Conservation (phyloP, 2,329 filamentous ascomycete genomes). For the Chaetomium strumarium region DNA sequence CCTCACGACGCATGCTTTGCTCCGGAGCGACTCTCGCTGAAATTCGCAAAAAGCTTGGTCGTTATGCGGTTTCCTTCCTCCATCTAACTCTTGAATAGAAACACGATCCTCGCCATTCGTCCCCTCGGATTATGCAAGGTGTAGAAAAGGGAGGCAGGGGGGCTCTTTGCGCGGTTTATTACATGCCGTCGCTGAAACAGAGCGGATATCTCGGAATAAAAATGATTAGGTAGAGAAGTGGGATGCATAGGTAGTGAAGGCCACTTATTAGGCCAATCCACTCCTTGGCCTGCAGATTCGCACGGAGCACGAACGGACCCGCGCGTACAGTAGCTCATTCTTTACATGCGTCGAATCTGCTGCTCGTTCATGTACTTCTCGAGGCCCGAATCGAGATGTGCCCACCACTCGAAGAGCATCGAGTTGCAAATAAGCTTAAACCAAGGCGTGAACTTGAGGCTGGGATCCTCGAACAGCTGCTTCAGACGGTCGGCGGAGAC, state of each 20-base stretch:
- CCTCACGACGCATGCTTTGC: constrained; percentile 1
- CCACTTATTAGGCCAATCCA: too few relatives aligned
- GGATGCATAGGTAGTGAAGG: background rate
- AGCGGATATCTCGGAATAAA: constrained; percentile 24
- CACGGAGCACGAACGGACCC: background rate
- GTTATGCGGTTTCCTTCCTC: constrained; percentile 1
- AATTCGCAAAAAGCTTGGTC: background rate
- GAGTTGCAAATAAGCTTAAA: constrained; percentile 98
- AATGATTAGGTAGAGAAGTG: constrained; percentile 8
- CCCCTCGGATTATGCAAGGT: constrained; percentile 17
- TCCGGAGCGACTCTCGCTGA: background rate
- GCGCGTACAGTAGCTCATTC: background rate
- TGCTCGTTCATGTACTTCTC: constrained; percentile 83
- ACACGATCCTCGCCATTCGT: constrained; percentile 4
- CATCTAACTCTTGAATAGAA: background rate
- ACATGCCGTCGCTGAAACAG: constrained; percentile 15
- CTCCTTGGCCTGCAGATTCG: background rate
- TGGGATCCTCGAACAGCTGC: constrained; percentile 74
- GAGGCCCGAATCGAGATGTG: constrained; percentile 71
- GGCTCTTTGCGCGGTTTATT: constrained; percentile 20
- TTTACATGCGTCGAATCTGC: constrained; percentile 76
- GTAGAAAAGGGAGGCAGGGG: constrained; percentile 21
- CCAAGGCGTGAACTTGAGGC: constrained; percentile 90
- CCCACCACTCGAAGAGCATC: constrained; percentile 98
- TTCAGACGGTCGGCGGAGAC: constrained; percentile 78